These are phyloP conservation scores for Kernera saxatilis DNA, from an alignment of 345 rosid genomes.

Conservation along the genomic window DNA sequence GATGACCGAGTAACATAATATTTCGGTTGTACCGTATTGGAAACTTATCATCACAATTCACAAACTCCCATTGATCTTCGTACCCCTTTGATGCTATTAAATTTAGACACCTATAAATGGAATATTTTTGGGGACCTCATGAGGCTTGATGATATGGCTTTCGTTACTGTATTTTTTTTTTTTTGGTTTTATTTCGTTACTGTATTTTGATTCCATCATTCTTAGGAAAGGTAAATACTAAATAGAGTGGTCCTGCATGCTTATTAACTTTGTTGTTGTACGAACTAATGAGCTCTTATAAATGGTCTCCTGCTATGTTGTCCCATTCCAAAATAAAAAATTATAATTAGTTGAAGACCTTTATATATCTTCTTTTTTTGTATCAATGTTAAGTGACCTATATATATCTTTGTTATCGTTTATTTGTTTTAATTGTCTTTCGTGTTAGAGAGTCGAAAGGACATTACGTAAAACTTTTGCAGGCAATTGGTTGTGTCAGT, in stretches of 20 bases:
- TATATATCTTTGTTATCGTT: no score
- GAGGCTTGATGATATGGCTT: neutral
- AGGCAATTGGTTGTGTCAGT: constrained; percentile 9
- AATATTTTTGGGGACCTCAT: constrained; percentile 1
- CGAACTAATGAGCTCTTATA: neutral
- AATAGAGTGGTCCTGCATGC: neutral
- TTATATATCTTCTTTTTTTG: no score
- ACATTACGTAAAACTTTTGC: neutral
- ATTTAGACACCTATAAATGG: neutral
- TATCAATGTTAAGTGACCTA: no score
- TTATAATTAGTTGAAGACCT: neutral
- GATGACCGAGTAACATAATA: neutral
- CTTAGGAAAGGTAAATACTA: neutral
- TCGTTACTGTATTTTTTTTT: neutral
- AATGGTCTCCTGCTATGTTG: neutral
- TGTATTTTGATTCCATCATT: neutral
- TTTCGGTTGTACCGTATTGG: neutral
- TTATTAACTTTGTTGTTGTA: neutral
- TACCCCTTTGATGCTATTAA: neutral
- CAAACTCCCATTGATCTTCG: neutral
- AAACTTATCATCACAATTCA: neutral
- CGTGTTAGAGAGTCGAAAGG: constrained; percentile 1
- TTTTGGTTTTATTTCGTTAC: no score
- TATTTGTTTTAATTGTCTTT: neutral
- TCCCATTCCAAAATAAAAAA: neutral